Evolutionary conservation across 2,329 filamentous ascomycete genomes (phyloP).

Genomic region (Capronia coronata): DNA sequence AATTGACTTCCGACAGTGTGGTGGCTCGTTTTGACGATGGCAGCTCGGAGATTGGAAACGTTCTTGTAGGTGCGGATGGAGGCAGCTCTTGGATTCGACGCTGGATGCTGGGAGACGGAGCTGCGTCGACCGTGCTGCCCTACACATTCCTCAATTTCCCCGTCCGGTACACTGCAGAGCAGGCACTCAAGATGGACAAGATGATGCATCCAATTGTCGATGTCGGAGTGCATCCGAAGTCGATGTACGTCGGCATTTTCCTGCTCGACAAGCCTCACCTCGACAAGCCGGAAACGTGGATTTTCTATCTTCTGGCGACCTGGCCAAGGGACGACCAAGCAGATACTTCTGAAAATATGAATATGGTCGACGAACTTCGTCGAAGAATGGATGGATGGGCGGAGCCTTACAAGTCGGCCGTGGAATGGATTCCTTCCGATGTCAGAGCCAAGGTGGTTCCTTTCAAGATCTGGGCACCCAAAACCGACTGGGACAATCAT

Average conservation of each 20-base stretch:
- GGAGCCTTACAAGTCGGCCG: conserved; percentile 22
- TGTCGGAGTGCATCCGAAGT: conserved; percentile 23
- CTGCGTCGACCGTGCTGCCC: conserved; percentile 9
- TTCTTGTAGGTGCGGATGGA: conserved; percentile 27
- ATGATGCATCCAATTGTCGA: conserved; percentile 27
- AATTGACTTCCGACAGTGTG: conserved; percentile 17
- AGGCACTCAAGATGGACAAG: conserved; percentile 25
- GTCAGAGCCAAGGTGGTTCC: conserved; percentile 22
- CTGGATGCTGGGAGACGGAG: conserved; percentile 20
- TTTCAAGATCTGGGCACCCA: conserved; percentile 26
- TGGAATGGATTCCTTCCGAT: conserved; percentile 23
- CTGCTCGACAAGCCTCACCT: conserved; percentile 25
- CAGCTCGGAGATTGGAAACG: conserved; percentile 20
- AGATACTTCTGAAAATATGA: conserved; percentile 4
- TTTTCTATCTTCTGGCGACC: conserved; percentile 23
- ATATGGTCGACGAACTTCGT: conserved; percentile 27
- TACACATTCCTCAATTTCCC: conserved; percentile 24
- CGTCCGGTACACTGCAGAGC: conserved; percentile 18
- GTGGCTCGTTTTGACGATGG: conserved; percentile 24
- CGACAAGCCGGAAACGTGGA: conserved; percentile 24
- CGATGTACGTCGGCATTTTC: conserved; percentile 24
- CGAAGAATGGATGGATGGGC: conserved; percentile 21
- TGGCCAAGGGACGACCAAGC: conserved; percentile 16
- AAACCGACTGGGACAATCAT: conserved; percentile 29
- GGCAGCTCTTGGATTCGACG: conserved; percentile 22